Percentiles rank a stretch among this genome's conserved stretches.
Conservation (phyloP, 441 rosid species). For the Biscutella laevigata region DNA sequence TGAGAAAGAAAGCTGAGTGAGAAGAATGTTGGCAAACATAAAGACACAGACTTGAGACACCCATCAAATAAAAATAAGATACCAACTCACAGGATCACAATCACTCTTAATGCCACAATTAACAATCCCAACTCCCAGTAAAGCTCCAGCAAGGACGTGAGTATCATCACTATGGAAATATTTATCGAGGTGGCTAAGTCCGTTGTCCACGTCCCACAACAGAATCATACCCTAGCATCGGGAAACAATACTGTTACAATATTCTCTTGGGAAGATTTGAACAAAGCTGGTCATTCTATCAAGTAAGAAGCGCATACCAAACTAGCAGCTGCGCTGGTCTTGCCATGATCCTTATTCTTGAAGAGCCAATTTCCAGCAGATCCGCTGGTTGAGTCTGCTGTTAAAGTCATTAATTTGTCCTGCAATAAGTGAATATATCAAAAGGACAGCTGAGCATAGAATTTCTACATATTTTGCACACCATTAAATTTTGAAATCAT, state of each 20-base stretch:
- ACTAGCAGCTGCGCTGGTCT: slow-evolving; percentile 96
- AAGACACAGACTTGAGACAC: neutral
- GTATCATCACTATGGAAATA: slow-evolving; percentile 79
- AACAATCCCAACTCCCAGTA: slow-evolving; percentile 87
- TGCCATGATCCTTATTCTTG: slow-evolving; percentile 92
- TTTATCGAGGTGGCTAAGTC: slow-evolving; percentile 86
- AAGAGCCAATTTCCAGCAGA: slow-evolving; percentile 85
- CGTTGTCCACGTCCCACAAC: slow-evolving; percentile 89
- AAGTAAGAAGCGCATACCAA: slow-evolving; percentile 39
- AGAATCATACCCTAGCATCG: slow-evolving; percentile 77
- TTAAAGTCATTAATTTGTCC: slow-evolving; percentile 92
- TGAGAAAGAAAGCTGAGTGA: slow-evolving; percentile 27
- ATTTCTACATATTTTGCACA: neutral
- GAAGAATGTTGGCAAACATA: slow-evolving; percentile 4
- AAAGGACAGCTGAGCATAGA: neutral
- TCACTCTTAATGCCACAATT: slow-evolving; percentile 78
- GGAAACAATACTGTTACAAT: slow-evolving; percentile 11
- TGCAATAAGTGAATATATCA: slow-evolving; percentile 27
- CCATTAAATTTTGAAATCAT: slow-evolving; percentile 7
- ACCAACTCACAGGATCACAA: slow-evolving; percentile 78
- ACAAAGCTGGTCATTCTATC: slow-evolving; percentile 10
- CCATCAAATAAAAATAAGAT: neutral
- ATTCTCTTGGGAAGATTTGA: slow-evolving; percentile 8
- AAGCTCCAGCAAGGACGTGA: slow-evolving; percentile 82
- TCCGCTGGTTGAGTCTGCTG: slow-evolving; percentile 60